Conservation (phyloP, 140 eudicot genomes). For the Ambrosia hybrid region DNA sequence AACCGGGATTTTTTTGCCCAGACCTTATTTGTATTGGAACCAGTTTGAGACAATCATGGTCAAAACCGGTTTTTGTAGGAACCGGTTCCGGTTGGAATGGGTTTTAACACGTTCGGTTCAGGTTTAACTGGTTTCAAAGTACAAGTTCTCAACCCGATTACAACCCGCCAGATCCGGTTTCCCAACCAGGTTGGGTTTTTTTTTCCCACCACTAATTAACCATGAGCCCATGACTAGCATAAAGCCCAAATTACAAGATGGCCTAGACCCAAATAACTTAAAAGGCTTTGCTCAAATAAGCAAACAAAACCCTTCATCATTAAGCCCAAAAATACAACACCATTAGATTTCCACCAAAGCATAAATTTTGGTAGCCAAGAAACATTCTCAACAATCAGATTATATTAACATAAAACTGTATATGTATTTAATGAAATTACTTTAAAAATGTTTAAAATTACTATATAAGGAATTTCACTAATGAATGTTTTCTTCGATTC, state of each 20-base stretch:
- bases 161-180: too few species aligned
- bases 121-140: too few species aligned
- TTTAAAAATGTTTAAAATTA: not conserved
- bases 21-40: too few species aligned
- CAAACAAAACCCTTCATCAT: not conserved
- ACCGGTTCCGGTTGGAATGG: too few species aligned
- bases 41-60: too few species aligned
- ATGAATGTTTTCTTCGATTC: constrained; percentile 18
- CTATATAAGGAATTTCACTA: constrained; percentile 23
- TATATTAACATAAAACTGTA: constrained; percentile 16
- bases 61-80: too few species aligned
- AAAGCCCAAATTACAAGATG: constrained; percentile 4
- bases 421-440: constrained; percentile 17
- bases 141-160: too few species aligned
- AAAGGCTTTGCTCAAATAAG: not conserved
- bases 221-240: not conserved
- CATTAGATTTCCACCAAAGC: constrained; percentile 16
- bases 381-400: constrained; percentile 12
- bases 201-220: too few species aligned
- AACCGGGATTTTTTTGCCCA: too few species aligned
- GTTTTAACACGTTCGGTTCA: too few species aligned
- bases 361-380: constrained; percentile 15
- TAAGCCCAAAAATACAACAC: not conserved
- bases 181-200: too few species aligned
- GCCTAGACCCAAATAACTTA: not conserved